These are phyloP conservation scores for Secale cereale DNA, from an alignment of 176 grass and related monocot genomes.

Conservation along the genomic window DNA sequence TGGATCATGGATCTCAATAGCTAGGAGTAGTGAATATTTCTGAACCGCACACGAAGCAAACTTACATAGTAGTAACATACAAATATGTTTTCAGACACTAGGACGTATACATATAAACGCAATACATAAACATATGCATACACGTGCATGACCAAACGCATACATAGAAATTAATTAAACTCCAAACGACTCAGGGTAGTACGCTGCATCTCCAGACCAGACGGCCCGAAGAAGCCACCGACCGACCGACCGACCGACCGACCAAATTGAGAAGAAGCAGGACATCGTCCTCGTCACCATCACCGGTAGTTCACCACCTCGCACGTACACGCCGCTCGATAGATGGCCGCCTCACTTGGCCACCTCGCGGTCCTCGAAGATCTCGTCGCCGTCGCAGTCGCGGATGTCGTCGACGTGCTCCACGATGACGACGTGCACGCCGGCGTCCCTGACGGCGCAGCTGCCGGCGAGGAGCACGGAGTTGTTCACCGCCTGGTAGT, in stretches of 20 bases:
- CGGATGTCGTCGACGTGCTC: constrained; percentile 43
- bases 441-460: constrained; percentile 60
- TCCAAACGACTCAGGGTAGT: neutral
- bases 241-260: neutral
- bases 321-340: no score
- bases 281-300: neutral
- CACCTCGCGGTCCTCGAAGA: constrained; percentile 5
- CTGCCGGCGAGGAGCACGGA: constrained; percentile 80
- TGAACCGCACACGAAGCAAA: neutral
- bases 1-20: no score
- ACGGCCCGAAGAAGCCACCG: neutral
- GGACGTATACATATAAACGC: neutral
- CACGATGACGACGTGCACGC: constrained; percentile 61
- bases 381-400: constrained; percentile 25
- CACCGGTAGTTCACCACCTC: no score
- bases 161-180: neutral
- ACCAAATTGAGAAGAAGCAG: neutral
- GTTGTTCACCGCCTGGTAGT: constrained; percentile 98
- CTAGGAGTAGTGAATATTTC: neutral
- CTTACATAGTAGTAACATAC: constrained; percentile 6
- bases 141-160: neutral
- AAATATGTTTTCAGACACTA: neutral
- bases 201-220: neutral
- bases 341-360: neutral
- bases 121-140: neutral